phyloP scores from a whole-genome alignment of 805 yeast genomes.

The Lipomyces starkeyi region DNA sequence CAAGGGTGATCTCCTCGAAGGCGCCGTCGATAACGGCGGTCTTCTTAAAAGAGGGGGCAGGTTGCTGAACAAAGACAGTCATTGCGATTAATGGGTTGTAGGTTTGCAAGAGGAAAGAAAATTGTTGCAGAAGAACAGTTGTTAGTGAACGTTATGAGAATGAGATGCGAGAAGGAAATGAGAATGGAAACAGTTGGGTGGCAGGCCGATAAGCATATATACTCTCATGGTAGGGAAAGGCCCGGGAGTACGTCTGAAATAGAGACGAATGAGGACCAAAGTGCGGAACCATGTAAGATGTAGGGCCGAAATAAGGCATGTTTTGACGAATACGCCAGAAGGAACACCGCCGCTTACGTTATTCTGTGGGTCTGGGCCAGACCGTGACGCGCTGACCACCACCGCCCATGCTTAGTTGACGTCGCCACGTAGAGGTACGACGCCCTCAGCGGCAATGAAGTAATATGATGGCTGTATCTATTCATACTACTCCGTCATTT shows the following conservation, averaged over 20 bases:
- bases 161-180: not conserved
- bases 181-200: not conserved
- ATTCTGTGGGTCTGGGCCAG: slow-evolving; percentile 2
- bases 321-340: not conserved
- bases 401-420: not conserved
- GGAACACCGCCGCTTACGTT: not conserved
- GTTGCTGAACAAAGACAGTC: slow-evolving; percentile 91
- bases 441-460: not conserved
- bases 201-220: not conserved
- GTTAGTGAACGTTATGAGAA: not conserved
- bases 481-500: not conserved
- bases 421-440: not conserved
- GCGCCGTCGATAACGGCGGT: slow-evolving; percentile 97
- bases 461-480: not conserved
- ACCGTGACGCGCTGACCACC: not conserved
- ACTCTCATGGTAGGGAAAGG: not conserved
- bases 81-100: slow-evolving; percentile 51
- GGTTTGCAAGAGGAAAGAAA: not conserved
- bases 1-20: slow-evolving; percentile 93
- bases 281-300: not conserved
- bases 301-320: not conserved
- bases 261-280: not conserved
- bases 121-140: not conserved
- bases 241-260: no score
- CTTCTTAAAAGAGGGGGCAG: slow-evolving; percentile 95